Conservation (phyloP, 164 flowering plant species). For the Nelumbo lutea region DNA sequence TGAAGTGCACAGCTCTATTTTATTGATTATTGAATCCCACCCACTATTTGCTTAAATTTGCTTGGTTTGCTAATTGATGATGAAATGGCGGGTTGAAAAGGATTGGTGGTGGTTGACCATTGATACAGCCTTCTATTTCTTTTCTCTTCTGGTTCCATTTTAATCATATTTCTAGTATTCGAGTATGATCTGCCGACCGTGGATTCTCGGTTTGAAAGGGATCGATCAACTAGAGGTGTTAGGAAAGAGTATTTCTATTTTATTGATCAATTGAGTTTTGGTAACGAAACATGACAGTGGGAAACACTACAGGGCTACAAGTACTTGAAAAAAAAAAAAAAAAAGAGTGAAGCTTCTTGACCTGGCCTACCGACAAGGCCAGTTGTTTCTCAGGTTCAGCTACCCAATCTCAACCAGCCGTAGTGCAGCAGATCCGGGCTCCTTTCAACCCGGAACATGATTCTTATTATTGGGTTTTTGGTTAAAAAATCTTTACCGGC, state of each 20-base stretch:
- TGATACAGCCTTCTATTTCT: background rate
- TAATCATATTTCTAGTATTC: background rate
- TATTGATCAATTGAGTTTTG: too few relatives aligned
- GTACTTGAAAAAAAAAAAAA: too few relatives aligned
- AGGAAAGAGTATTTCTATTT: background rate
- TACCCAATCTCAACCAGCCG: too few relatives aligned
- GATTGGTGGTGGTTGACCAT: background rate
- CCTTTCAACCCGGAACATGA: too few relatives aligned
- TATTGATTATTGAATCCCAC: background rate
- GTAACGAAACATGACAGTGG: too few relatives aligned
- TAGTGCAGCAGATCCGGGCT: too few relatives aligned
- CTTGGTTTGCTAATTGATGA: background rate
- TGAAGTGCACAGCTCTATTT: background rate
- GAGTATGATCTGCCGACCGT: background rate
- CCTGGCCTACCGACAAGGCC: too few relatives aligned
- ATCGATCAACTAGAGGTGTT: background rate
- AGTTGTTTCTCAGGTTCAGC: too few relatives aligned
- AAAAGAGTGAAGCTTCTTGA: too few relatives aligned
- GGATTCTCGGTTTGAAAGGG: background rate
- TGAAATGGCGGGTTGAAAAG: background rate
- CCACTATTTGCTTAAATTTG: background rate
- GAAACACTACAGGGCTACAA: too few relatives aligned
- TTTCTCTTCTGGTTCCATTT: background rate
- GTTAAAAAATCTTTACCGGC: too few relatives aligned
- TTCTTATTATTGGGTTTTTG: too few relatives aligned